Evolutionary conservation across 208 protist genomes (phyloP), one percentile per base, ranked within the genome.

Genomic region (Strigomonas oncopelti): DNA sequence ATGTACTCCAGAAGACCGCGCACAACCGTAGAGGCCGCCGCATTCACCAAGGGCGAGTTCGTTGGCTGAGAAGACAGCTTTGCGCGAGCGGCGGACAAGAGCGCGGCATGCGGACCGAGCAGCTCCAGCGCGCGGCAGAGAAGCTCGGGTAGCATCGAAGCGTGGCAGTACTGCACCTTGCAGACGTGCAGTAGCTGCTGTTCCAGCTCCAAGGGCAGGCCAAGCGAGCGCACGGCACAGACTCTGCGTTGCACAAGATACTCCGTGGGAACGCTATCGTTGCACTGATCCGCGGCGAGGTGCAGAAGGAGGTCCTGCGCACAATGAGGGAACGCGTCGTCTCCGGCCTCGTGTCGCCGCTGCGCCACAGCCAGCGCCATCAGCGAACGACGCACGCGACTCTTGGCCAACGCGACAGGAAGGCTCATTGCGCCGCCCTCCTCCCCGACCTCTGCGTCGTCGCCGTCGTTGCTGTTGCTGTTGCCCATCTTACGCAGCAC

Each of bases 281-380:
- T 67, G 72, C 73, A 86, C 68, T 95, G 90, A 22, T 93, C 90
- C 32, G 93, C 64, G 13, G 93, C 66, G 73, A 91, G 92, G 62
- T 84, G 84, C 16, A 93, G 66, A 36, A 86, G 36, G 36, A 91
- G 60, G 56, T 87, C 82, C 48, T 67, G 61, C 31, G 72, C 11
- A 25, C 45, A 32, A 32, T 72, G 60, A 7, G 29, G 14, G 25
- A 29, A 18, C 13, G 24, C 31, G 11, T 31, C 16, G 31, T 11
- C 25, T 42, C 58, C 65, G 45, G 42, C 60, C 18, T 59, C 32
- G 29, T 60, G 56, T 32, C 31, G 28, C 55, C 52, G 65, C 58
- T 46, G 51, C 20, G 57, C 22, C 45, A 46, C 32, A 31, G 14
- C 34, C 36, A 13, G 61, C 28, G 25, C 16, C 48, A 22, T 31